phyloP scores from a whole-genome alignment of 164 flowering plant genomes.

The Vitis cinerea region DNA sequence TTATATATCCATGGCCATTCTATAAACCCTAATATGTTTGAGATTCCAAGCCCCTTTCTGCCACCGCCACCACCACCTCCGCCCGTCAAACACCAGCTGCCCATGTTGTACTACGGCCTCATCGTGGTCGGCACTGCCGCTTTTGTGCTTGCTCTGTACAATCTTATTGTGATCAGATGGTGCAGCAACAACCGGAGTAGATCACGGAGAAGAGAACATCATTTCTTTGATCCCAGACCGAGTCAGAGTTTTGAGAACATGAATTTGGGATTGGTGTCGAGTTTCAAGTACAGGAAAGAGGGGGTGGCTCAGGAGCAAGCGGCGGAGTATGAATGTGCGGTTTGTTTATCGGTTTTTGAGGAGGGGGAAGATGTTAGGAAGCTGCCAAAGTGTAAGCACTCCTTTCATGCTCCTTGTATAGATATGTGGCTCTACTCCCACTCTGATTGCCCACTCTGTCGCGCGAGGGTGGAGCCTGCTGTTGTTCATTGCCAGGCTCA shows the following conservation, averaged over 20 bases:
- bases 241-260: conserved; percentile 8
- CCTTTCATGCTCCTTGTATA: conserved; percentile 35
- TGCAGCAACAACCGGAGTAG: conserved; percentile 17
- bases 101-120: conserved; percentile 53
- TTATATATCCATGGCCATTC: background rate
- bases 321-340: conserved; percentile 26
- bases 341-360: conserved; percentile 39
- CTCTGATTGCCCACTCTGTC: conserved; percentile 41
- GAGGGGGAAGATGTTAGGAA: conserved; percentile 39
- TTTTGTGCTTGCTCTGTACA: conserved; percentile 39
- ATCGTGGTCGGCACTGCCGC: conserved; percentile 46
- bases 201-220: background rate
- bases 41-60: background rate
- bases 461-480: conserved; percentile 13
- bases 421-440: conserved; percentile 45
- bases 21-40: background rate
- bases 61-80: conserved; percentile 11
- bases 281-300: conserved; percentile 39
- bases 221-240: background rate
- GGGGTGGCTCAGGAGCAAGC: background rate
- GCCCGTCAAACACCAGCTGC: conserved; percentile 23
- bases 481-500: background rate
- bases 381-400: conserved; percentile 32
- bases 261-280: conserved; percentile 10
- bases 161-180: conserved; percentile 41